Evolutionary conservation across 305 asterid genomes (phyloP).

Genomic region (Coffea humblotiana): DNA sequence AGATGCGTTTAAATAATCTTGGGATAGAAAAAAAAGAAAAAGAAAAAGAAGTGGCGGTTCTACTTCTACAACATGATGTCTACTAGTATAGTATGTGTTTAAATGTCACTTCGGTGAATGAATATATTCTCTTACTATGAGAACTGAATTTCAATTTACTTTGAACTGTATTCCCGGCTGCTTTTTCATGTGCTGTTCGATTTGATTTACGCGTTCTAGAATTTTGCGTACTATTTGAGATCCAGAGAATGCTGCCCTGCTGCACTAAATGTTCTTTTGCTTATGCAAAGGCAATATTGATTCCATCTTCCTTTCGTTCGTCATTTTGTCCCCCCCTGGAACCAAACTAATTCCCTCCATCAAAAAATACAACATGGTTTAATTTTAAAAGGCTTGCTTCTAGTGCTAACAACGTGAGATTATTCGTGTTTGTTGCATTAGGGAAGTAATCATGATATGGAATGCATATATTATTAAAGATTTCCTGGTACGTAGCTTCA

Average conservation of each 20-base stretch:
- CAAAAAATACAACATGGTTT: neutral
- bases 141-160: neutral
- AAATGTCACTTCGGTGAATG: slow-evolving; percentile 13
- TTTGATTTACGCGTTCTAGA: slow-evolving; percentile 3
- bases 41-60: neutral
- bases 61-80: too few species aligned
- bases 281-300: neutral
- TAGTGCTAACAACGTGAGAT: too few species aligned
- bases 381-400: too few species aligned
- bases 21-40: too few species aligned
- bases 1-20: neutral
- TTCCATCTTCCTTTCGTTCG: slow-evolving; percentile 11
- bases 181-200: neutral
- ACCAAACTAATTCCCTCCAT: slow-evolving; percentile 12
- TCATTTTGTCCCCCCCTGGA: neutral
- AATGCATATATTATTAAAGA: too few species aligned
- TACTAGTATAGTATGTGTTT: neutral
- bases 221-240: neutral
- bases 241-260: neutral
- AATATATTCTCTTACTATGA: slow-evolving; percentile 10
- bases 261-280: neutral
- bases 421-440: neutral
- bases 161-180: neutral
- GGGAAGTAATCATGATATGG: neutral
- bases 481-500: too few species aligned